phyloP scores from a whole-genome alignment of 1,284 basidiomycete genomes.

The Heterobasidion annosum region DNA sequence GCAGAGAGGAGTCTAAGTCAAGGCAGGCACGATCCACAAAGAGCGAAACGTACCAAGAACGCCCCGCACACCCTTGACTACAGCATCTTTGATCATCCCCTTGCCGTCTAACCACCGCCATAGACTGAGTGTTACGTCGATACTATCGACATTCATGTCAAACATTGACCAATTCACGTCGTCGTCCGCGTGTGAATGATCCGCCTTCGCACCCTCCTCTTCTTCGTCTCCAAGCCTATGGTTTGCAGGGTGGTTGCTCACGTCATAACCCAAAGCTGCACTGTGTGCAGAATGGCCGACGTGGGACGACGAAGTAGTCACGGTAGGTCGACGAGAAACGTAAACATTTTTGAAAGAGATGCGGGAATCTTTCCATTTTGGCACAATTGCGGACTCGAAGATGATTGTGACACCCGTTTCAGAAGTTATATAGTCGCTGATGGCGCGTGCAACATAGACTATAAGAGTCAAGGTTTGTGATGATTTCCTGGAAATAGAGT shows the following conservation, averaged over 20 bases:
- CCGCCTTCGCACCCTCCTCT: conserved; percentile 24
- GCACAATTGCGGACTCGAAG: conserved; percentile 97
- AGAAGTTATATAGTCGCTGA: conserved; percentile 90
- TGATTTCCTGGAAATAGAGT: not conserved
- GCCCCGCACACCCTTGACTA: conserved; percentile 90
- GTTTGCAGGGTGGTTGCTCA: conserved; percentile 66
- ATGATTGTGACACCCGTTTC: conserved; percentile 93
- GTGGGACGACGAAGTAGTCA: conserved; percentile 11
- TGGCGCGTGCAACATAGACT: conserved; percentile 84
- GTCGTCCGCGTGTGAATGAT: conserved; percentile 24
- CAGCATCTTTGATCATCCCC: conserved; percentile 86
- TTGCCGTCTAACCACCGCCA: conserved; percentile 94
- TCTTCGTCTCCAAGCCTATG: conserved; percentile 51
- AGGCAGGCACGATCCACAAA: not conserved
- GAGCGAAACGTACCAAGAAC: conserved; percentile 62
- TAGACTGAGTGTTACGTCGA: conserved; percentile 94
- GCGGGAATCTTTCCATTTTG: conserved; percentile 93
- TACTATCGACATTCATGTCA: conserved; percentile 86
- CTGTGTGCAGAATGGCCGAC: conserved; percentile 28
- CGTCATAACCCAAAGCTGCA: conserved; percentile 62
- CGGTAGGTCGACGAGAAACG: conserved; percentile 70
- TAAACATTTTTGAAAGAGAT: conserved; percentile 98
- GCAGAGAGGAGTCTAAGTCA: not conserved
- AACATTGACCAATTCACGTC: conserved; percentile 79
- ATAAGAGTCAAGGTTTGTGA: not conserved